Evolutionary conservation across 768 basidiomycete species (phyloP).

Genomic region (Leccinum aurantiacum): DNA sequence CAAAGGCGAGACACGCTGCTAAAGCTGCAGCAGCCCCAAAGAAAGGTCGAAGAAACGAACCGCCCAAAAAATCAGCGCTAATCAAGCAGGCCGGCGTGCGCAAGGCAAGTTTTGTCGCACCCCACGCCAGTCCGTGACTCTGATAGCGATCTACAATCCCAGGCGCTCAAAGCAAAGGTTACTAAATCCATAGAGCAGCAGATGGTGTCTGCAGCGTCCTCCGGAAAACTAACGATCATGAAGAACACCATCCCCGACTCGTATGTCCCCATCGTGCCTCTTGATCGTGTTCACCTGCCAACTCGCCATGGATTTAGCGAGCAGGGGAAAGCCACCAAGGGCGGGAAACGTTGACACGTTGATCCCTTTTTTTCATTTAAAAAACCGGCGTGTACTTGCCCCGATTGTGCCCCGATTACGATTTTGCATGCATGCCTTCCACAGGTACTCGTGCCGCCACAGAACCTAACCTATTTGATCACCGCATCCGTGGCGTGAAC

Average conservation of each 20-base stretch:
- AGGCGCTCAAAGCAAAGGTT: slow-evolving; percentile 89
- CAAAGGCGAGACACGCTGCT: slow-evolving; percentile 51
- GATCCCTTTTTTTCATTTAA: slow-evolving; percentile 1
- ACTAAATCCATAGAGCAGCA: slow-evolving; percentile 90
- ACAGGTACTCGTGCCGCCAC: slow-evolving; percentile 7
- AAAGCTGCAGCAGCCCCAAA: slow-evolving; percentile 71
- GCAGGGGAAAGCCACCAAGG: slow-evolving; percentile 17
- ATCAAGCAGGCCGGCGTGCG: slow-evolving; percentile 78
- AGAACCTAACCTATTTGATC: background rate
- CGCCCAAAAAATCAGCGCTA: slow-evolving; percentile 76
- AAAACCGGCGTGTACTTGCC: slow-evolving; percentile 9
- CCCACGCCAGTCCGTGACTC: background rate
- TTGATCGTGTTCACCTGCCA: background rate
- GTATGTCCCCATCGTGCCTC: slow-evolving; percentile 18
- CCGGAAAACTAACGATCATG: slow-evolving; percentile 93
- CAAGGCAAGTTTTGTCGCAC: slow-evolving; percentile 47
- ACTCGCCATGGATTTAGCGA: slow-evolving; percentile 19
- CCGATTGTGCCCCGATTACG: background rate
- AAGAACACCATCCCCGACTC: slow-evolving; percentile 49
- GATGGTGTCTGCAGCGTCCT: slow-evolving; percentile 85
- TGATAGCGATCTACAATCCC: background rate
- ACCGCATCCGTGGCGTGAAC: slow-evolving; percentile 3
- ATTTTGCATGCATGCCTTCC: slow-evolving; percentile 1
- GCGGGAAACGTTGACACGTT: slow-evolving; percentile 14
- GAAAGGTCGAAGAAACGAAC: slow-evolving; percentile 75